Base-by-base conservation (phyloP, 805 yeast genomes). In the Wickerhamiella brachini region DNA sequence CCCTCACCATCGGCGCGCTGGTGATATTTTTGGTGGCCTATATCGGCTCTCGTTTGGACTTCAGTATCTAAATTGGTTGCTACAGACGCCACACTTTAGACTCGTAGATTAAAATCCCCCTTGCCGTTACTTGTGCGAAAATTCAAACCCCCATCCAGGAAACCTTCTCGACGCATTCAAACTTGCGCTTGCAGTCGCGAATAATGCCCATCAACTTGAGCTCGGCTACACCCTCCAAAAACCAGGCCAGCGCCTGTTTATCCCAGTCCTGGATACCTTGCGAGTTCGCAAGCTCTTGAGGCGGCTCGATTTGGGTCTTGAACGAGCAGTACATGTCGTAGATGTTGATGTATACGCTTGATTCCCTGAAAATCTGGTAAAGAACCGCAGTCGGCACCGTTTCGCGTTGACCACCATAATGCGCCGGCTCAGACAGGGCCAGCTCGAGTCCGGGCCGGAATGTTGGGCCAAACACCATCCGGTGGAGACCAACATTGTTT, bases 331-430 rank as follows among this genome's bases (percentile, higher is more conserved):
- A 84, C 57, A 79, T 80, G 57, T 84, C 94, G 65, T 71, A 80
- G 49, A 82, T 72, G 60, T 84, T 84, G 54, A 84, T 73, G 29
- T 73, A 68, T 2, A 80, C 71, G 22, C 85, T 83, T 0, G 95
- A 89, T 58, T 88, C 96, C 53, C 93, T 76, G 62, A 81, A 83
- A 15, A 85, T 70, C 47, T 77, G 75, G 66, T 78, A 88, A 50
- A 88, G 62, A 47, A 75, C 77, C 29, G 77, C 68, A 6, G 80
- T 59, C 2, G 78, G 67, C 1, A 88, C 88, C 20, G 54, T 62
- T 45, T 50, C 49, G 12, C 56, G 48, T 15, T 48, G 46, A 3
- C 42, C 43, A 3, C 38, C 49, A 46, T 63, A 63, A 15, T 51
- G 56, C 39, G 63, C 67, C 2, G 77, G 74, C 44, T 74, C 69